Evolutionary conservation across 208 protist species (phyloP), one percentile per base, ranked within the genome.

Genomic region (Leishmania major): DNA sequence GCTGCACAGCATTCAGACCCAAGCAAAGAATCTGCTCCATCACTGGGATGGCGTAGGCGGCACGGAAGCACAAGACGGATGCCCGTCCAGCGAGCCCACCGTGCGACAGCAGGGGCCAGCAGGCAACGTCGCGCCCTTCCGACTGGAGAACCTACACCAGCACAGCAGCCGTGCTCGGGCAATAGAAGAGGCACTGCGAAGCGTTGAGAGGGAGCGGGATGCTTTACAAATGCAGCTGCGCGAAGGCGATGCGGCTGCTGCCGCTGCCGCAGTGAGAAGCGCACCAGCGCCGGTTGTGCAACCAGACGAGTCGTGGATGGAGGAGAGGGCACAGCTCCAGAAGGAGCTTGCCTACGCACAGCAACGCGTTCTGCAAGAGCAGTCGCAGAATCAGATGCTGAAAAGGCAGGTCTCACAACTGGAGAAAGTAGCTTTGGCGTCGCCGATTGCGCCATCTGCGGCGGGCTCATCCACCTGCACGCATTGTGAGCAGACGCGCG

Each of bases 311-410:
- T 83, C 83, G 25, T 84, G 88, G 62, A 35, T 57, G 25, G 71
- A 81, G 53, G 91, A 94, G 64, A 89, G 80, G 75, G 80, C 78
- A 22, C 84, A 83, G 28, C 78, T 94, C 40, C 82, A 88, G 81
- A 59, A 86, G 43, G 86, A 92, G 67, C 81, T 92, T 22, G 77
- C 87, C 28, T 76, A 84, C 40, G 85, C 88, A 25, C 88, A 88
- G 76, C 81, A 89, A 45, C 75, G 74, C 31, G 74, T 86, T 1
- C 64, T 88, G 74, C 77, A 88, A 78, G 85, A 89, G 71, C 89
- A 91, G 64, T 60, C 79, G 28, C 59, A 75, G 49, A 77, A 55
- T 70, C 76, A 78, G 6, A 79, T 85, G 19, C 51, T 91, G 28
- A 67, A 77, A 59, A 87, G 75, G 49, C 87, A 76, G 3, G 78